Percentiles rank a stretch among this genome's conserved stretches.
Conservation (phyloP, 1,139 yeast species). For the Kurtzmaniella quercitrusa region DNA sequence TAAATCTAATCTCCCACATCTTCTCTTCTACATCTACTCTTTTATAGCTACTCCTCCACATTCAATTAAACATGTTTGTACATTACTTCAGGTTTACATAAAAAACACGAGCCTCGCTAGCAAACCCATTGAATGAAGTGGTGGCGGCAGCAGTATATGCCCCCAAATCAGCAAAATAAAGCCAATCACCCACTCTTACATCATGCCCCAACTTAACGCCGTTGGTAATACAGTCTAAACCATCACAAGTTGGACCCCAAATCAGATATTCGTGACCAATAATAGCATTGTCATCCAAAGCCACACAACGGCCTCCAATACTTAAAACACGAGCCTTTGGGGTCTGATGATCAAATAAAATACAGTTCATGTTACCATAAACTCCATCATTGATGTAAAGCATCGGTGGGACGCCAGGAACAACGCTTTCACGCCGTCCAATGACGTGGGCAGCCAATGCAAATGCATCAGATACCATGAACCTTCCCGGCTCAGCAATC, state of each 20-base stretch:
- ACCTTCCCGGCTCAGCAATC: slow-evolving; percentile 95
- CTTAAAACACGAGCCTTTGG: slow-evolving; percentile 68
- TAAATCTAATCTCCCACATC: too few relatives aligned
- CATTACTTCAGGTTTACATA: slow-evolving; percentile 50
- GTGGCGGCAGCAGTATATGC: slow-evolving; percentile 95
- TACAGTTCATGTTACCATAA: slow-evolving; percentile 92
- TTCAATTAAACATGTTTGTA: too few relatives aligned
- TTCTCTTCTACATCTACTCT: too few relatives aligned
- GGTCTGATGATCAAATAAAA: slow-evolving; percentile 84
- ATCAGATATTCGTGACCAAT: slow-evolving; percentile 49
- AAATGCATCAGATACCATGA: slow-evolving; percentile 80
- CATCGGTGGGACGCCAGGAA: slow-evolving; percentile 29
- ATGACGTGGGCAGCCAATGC: slow-evolving; percentile 82
- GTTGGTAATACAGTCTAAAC: slow-evolving; percentile 76
- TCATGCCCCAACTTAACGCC: slow-evolving; percentile 51
- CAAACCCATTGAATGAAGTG: slow-evolving; percentile 85
- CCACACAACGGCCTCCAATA: slow-evolving; percentile 47
- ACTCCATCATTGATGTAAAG: slow-evolving; percentile 92
- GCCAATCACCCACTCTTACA: slow-evolving; percentile 86
- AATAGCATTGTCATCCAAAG: slow-evolving; percentile 13
- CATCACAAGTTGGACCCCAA: slow-evolving; percentile 99
- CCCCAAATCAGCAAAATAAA: slow-evolving; percentile 78
- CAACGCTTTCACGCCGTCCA: slow-evolving; percentile 59
- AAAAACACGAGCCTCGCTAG: slow-evolving; percentile 52
- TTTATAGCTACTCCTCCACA: too few relatives aligned